Conservation (phyloP, 108 stramenopile genomes). For the Cylindrotheca fusiformis region DNA sequence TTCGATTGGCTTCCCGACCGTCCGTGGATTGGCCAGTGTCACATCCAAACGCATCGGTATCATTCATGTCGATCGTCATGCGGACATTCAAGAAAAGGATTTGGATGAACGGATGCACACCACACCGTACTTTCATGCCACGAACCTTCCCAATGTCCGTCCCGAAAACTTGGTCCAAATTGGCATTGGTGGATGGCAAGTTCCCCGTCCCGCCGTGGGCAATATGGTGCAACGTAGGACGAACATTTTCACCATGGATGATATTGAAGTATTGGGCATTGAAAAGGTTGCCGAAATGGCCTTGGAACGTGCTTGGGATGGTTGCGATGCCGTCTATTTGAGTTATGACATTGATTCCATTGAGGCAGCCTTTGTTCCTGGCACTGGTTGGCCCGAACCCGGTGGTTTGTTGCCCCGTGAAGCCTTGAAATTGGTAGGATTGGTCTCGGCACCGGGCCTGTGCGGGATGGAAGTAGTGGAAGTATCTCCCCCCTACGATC, state of each 20-base stretch:
- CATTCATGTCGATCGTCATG: constrained; percentile 87
- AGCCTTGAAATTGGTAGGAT: constrained; percentile 78
- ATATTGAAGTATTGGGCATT: constrained; percentile 75
- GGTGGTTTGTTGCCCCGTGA: constrained; percentile 83
- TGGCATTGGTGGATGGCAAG: constrained; percentile 89
- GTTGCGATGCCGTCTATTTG: constrained; percentile 87
- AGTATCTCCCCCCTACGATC: constrained; percentile 84
- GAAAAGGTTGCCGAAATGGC: constrained; percentile 89
- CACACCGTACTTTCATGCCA: constrained; percentile 87
- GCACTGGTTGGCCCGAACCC: constrained; percentile 84
- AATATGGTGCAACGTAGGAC: constrained; percentile 84
- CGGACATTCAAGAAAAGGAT: constrained; percentile 87
- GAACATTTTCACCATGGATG: constrained; percentile 89
- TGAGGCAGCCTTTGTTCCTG: constrained; percentile 87
- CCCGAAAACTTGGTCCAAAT: constrained; percentile 84
- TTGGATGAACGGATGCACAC: constrained; percentile 86
- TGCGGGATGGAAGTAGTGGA: constrained; percentile 90
- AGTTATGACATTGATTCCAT: constrained; percentile 88
- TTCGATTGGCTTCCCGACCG: constrained; percentile 82
- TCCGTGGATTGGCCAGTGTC: constrained; percentile 70
- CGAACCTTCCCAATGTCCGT: constrained; percentile 79
- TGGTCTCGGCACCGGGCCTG: constrained; percentile 71
- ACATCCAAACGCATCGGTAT: constrained; percentile 83
- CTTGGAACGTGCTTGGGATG: constrained; percentile 82
- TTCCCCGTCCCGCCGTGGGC: constrained; percentile 68